phyloP scores from a whole-genome alignment of 192 early-diverging fungal genomes.

The Chytriomyces confervae region DNA sequence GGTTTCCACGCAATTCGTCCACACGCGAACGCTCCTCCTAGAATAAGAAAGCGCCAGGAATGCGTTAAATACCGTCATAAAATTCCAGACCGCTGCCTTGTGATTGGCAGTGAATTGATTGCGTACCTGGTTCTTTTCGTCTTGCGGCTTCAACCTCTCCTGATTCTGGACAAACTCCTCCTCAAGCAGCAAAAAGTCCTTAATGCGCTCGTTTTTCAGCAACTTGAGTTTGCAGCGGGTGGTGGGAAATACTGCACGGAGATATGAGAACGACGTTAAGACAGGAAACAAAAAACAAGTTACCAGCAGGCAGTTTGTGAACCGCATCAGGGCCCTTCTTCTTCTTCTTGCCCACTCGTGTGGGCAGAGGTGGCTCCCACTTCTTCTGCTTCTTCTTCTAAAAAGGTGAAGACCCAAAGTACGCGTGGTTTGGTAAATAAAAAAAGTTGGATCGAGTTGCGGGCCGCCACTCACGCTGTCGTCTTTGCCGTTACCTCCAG shows the following conservation, averaged over 20 bases:
- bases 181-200: conserved; percentile 98
- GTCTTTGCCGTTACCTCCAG: neutral
- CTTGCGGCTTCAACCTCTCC: conserved; percentile 95
- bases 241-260: conserved; percentile 85
- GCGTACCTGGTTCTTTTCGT: conserved; percentile 79
- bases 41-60: conserved; percentile 26
- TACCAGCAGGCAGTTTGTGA: conserved; percentile 90
- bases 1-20: conserved; percentile 94
- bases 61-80: neutral
- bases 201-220: conserved; percentile 96
- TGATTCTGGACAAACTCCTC: conserved; percentile 99
- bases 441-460: neutral
- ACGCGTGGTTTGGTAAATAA: neutral
- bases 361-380: conserved; percentile 98
- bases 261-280: conserved; percentile 10
- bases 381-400: conserved; percentile 88
- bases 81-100: neutral
- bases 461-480: neutral
- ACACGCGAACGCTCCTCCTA: conserved; percentile 93
- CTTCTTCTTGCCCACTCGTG: conserved; percentile 99
- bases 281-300: conserved; percentile 34
- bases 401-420: conserved; percentile 34
- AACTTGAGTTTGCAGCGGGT: conserved; percentile 97
- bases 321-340: conserved; percentile 89
- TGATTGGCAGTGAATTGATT: neutral